Base-by-base conservation (phyloP, 768 basidiomycete species). In the Boletus reticulatus region DNA sequence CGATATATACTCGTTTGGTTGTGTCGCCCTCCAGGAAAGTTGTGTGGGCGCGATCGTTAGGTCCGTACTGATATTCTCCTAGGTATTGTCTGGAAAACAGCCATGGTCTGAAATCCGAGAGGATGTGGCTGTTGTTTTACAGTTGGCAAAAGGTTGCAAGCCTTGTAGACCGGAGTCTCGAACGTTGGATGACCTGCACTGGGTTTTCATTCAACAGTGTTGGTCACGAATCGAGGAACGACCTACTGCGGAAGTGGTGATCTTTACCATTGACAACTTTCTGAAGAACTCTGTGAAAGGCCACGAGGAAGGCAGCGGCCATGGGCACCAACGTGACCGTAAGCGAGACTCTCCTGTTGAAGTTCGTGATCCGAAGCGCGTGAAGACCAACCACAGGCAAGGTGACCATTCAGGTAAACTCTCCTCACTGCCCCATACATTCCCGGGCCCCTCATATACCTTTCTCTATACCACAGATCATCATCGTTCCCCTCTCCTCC, bases 361-460 rank as follows among this genome's bases (percentile, higher is more conserved):
- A 56, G 70, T 70, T 45, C 67, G 84, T 41, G 86, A 88, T 57
- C 72, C 80, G 16, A 87, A 87, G 68, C 77, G 86, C 48, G 73
- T 82, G 55, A 87, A 86, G 67, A 74, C 77, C 6, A 78, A 84
- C 55, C 74, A 77, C 50, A 72, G 73, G 67, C 79, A 79, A 62
- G 62, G 70, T 52, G 75, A 78, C 44, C 75, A 75, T 58, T 67
- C 69, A 71, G 77, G 76, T 78, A 70, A 66, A 71, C 51, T 63
- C 63, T 48, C 42, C 46, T 60, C 58, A 51, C 49, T 63, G 54
- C 34, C 68, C 55, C 54, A n/a, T 59, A 52, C 62, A 52, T 67
- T 73, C 71, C 32, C 59, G 62, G 45, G 62, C 71, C 50, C 72
- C 72, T 72, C 69, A 71, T 67, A 58, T 62, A 31, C 60, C 63